Evolutionary conservation across 2,329 filamentous ascomycete species (phyloP).

Genomic region (Microdochium paspali): DNA sequence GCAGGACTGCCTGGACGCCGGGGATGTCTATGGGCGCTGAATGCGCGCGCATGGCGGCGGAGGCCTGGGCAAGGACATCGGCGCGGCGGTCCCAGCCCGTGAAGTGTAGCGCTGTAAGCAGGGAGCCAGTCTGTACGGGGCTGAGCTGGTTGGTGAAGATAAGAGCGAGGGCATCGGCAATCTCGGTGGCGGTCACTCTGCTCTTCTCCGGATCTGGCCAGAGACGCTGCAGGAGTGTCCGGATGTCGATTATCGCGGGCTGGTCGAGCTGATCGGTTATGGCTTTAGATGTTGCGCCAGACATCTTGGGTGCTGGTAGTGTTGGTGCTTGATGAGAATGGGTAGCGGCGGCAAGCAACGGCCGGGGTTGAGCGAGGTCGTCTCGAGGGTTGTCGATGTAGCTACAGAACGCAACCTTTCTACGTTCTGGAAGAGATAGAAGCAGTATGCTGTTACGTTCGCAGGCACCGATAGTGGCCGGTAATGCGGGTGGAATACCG

Average conservation of each 20-base stretch:
- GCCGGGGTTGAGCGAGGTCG: not conserved
- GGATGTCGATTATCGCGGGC: constrained; percentile 44
- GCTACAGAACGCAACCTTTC: no score
- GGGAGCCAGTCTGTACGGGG: constrained; percentile 76
- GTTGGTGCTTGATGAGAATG: not conserved
- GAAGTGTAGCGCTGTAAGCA: constrained; percentile 88
- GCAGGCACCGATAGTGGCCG: no score
- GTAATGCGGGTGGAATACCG: no score
- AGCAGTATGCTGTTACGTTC: no score
- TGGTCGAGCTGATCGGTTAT: constrained; percentile 10
- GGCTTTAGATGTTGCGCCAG: constrained; percentile 6
- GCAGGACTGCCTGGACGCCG: constrained; percentile 51
- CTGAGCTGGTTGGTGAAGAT: constrained; percentile 88
- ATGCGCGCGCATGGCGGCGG: constrained; percentile 72
- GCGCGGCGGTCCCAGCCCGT: constrained; percentile 76
- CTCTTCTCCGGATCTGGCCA: constrained; percentile 46
- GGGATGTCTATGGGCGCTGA: constrained; percentile 62
- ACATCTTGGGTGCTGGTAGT: not conserved
- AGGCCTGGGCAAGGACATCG: constrained; percentile 80
- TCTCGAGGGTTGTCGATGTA: not conserved
- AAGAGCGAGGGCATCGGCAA: constrained; percentile 79
- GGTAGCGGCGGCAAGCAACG: not conserved
- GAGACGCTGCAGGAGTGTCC: constrained; percentile 62
- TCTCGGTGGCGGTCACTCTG: constrained; percentile 64
- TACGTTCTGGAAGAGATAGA: no score